A percentile compares a stretch with the other conserved stretches of the same genome.
Conservation (phyloP, 371 early-diverging fungal genomes). For the Mucor lusitanicus region DNA sequence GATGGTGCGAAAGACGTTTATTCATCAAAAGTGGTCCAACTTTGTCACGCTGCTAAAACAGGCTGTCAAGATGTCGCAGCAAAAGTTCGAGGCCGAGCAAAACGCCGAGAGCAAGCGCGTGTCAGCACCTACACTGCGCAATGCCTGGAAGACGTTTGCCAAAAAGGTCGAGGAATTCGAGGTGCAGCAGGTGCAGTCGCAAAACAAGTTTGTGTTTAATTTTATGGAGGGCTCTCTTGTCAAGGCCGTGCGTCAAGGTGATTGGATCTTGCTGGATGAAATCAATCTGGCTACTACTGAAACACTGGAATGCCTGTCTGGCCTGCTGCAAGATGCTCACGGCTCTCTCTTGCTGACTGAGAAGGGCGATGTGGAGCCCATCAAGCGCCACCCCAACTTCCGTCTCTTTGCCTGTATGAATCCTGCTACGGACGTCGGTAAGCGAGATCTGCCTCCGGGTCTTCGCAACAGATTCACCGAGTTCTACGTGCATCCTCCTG, state of each 20-base stretch:
- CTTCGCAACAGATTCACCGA: constrained; percentile 94
- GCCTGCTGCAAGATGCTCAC: constrained; percentile 83
- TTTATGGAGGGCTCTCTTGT: constrained; percentile 96
- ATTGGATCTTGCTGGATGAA: constrained; percentile 99
- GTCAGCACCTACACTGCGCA: constrained; percentile 51
- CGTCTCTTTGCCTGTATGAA: constrained; percentile 99
- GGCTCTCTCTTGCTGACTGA: constrained; percentile 87
- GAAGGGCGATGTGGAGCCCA: constrained; percentile 87
- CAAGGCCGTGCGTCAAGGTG: constrained; percentile 89
- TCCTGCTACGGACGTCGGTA: constrained; percentile 99
- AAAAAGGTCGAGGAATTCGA: constrained; percentile 64
- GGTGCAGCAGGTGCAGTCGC: constrained; percentile 72
- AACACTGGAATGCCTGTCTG: constrained; percentile 90
- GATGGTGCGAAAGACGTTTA: constrained; percentile 69
- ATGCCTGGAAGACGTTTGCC: constrained; percentile 66
- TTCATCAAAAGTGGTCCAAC: constrained; percentile 79
- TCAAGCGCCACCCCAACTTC: constrained; percentile 94
- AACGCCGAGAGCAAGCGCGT: constrained; percentile 35
- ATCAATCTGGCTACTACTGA: constrained; percentile 97
- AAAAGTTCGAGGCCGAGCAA: constrained; percentile 52
- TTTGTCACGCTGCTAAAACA: constrained; percentile 73
- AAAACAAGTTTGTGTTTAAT: constrained; percentile 85
- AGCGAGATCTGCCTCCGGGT: constrained; percentile 93
- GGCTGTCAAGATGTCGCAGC: constrained; percentile 78
- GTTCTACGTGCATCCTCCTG: constrained; percentile 92